phyloP scores from a whole-genome alignment of 1,284 basidiomycete species.

The Sutorius eximius region DNA sequence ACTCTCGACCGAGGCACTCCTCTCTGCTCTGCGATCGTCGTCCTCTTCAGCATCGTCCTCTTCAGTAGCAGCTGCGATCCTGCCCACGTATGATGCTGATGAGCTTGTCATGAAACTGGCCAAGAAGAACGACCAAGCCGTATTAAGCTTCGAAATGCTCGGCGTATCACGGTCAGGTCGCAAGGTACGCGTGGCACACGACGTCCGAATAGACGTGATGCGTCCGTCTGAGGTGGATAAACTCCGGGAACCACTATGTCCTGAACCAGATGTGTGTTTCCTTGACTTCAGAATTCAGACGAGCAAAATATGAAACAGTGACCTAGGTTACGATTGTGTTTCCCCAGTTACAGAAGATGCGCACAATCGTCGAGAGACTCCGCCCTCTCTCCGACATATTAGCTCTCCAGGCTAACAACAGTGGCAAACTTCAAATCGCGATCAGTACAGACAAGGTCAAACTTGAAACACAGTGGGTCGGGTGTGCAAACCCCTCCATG shows the following conservation, averaged over 20 bases:
- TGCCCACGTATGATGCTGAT: slow-evolving; percentile 47
- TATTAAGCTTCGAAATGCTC: slow-evolving; percentile 72
- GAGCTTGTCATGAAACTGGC: slow-evolving; percentile 81
- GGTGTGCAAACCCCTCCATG: slow-evolving; percentile 67
- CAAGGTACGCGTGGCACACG: slow-evolving; percentile 62
- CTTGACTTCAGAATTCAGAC: neutral
- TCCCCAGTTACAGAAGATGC: slow-evolving; percentile 75
- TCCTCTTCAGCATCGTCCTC: slow-evolving; percentile 43
- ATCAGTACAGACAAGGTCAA: slow-evolving; percentile 70
- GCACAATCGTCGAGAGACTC: slow-evolving; percentile 77
- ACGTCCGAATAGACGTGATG: slow-evolving; percentile 77
- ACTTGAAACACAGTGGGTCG: slow-evolving; percentile 81
- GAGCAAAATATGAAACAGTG: neutral
- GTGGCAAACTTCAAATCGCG: slow-evolving; percentile 63
- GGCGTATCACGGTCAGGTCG: slow-evolving; percentile 56
- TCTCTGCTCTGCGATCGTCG: slow-evolving; percentile 72
- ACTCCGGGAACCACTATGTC: slow-evolving; percentile 82
- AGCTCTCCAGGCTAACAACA: slow-evolving; percentile 67
- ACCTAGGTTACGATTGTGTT: slow-evolving; percentile 78
- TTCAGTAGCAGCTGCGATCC: slow-evolving; percentile 29
- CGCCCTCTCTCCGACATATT: slow-evolving; percentile 75
- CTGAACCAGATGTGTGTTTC: slow-evolving; percentile 74
- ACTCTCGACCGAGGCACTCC: slow-evolving; percentile 71
- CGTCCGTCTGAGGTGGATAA: slow-evolving; percentile 69
- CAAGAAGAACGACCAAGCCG: slow-evolving; percentile 76